Conservation (phyloP, 345 rosid genomes). For the Eucalyptus dawsonii region DNA sequence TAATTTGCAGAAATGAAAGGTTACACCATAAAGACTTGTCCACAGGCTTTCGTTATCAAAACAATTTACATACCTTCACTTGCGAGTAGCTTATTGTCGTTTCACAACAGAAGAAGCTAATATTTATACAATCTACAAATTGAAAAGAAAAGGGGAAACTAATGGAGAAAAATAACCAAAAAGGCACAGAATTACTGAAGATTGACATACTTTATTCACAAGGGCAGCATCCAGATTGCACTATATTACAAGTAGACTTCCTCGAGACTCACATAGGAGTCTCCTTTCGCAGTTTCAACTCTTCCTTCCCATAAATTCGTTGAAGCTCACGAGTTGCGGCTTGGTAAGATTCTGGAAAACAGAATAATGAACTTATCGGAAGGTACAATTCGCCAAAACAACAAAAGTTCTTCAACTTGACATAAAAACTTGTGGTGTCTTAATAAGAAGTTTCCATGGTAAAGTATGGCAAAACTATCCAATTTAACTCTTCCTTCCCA, state of each 20-base stretch:
- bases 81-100: background rate
- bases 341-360: slow-evolving; percentile 62
- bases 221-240: background rate
- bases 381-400: background rate
- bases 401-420: background rate
- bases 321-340: slow-evolving; percentile 89
- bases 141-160: background rate
- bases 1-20: background rate
- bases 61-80: background rate
- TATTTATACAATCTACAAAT: background rate
- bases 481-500: slow-evolving; percentile 22
- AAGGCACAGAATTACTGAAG: background rate
- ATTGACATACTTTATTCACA: background rate
- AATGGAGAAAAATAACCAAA: background rate
- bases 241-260: background rate
- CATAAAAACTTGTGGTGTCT: background rate
- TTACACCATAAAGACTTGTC: background rate
- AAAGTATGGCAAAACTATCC: background rate
- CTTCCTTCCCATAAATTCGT: slow-evolving; percentile 47
- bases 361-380: background rate
- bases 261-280: background rate
- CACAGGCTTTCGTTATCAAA: background rate
- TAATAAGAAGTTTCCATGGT: background rate
- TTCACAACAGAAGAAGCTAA: background rate
- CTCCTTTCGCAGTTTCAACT: slow-evolving; percentile 19